Evolutionary conservation across 176 grass and related monocot species (phyloP), one percentile per base, ranked within the genome.

Genomic region (Aegilops tauschii): DNA sequence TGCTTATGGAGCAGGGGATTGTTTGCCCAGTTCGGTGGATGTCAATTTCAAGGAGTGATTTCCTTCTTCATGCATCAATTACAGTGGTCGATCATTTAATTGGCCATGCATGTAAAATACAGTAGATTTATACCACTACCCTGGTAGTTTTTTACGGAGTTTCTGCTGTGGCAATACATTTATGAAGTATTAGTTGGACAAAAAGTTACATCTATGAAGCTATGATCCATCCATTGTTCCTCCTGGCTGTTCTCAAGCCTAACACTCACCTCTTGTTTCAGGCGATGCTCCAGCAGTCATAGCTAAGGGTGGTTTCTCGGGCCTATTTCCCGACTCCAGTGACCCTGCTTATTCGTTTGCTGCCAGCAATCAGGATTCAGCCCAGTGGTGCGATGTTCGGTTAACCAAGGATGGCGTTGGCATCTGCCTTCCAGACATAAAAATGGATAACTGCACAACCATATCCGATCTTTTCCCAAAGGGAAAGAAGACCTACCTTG

Each of bases 311-410:
- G 97, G 97, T 4, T 96, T 98, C 69, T 98, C 97, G 0, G 97
- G 97, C 39, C 78, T 94, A 13, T 98, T 98, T 39, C 97, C 92
- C 0, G 97, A 98, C 87, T 98, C 97, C 77, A 98, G 97, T 72
- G 8, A 0, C 0, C 0, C 0, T 61, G 91, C 96, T 40, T 98
- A 98, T 56, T 3, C 9, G 70, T 66, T 87, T 50, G 9, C 12
- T 69, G 6, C 8, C 1, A 64, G 75, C 67, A 65, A 65, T 21
- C 17, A 73, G 2, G 72, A 69, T 65, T 78, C 93, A 32, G 86
- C 59, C 29, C 52, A 83, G 36, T 98, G 71, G 86, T 98, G 96
- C 2, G 94, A 98, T 78, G 84, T 98, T 25, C 85, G 37, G 12
- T 86, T 98, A 69, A 96, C 87, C 31, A 96, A 94, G 75, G 97